phyloP scores from a whole-genome alignment of 2,329 filamentous ascomycete genomes.

The Fusarium graminum region DNA sequence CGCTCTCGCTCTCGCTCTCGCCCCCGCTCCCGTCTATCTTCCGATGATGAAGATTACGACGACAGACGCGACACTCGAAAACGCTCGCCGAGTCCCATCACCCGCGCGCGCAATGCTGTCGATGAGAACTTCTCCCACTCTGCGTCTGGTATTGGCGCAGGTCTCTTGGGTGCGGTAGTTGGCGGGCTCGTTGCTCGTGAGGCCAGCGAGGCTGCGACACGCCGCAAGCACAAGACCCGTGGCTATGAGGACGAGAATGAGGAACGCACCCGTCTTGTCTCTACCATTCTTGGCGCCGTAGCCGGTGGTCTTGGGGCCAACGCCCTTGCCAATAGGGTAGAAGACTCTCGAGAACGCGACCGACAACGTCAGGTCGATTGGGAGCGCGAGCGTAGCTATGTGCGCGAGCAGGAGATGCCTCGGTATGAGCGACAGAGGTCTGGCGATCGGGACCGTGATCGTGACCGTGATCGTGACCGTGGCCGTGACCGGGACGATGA shows the following conservation, averaged over 20 bases:
- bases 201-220: constrained; percentile 58
- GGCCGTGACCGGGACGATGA: constrained; percentile 28
- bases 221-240: constrained; percentile 48
- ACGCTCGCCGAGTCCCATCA: constrained; percentile 53
- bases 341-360: constrained; percentile 54
- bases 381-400: constrained; percentile 55
- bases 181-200: constrained; percentile 67
- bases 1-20: constrained; percentile 41
- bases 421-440: constrained; percentile 44
- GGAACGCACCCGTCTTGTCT: constrained; percentile 56
- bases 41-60: constrained; percentile 41
- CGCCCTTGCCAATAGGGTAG: constrained; percentile 60
- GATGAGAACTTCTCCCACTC: constrained; percentile 64
- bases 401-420: constrained; percentile 47
- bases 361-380: constrained; percentile 52
- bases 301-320: constrained; percentile 69
- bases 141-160: constrained; percentile 62
- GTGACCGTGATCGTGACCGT: constrained; percentile 32
- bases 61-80: constrained; percentile 47
- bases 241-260: constrained; percentile 48
- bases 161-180: constrained; percentile 66
- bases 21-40: constrained; percentile 40
- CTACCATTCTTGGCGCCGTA: constrained; percentile 67
- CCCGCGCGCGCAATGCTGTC: constrained; percentile 58
- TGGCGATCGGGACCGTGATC: constrained; percentile 25